These are phyloP conservation scores for Corymbia maculata DNA, from an alignment of 345 rosid species.

Conservation along the genomic window DNA sequence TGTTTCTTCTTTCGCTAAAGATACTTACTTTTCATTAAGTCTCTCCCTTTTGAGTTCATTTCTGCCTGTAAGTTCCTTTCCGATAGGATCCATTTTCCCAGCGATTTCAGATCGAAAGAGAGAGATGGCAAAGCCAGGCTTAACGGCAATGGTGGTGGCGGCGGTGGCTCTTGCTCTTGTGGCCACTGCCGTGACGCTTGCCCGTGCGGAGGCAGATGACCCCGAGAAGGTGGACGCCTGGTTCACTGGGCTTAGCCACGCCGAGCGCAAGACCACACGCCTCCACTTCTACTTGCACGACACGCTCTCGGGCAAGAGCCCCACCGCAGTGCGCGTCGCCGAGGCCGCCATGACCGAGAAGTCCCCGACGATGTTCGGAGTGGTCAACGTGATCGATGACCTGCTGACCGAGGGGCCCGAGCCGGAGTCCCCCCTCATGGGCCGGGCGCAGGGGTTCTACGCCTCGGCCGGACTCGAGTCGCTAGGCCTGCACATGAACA, in stretches of 20 bases:
- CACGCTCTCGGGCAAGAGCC: constrained; percentile 35
- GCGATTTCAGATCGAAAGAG: not conserved
- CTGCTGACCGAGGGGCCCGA: not conserved
- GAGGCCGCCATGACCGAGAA: constrained; percentile 5
- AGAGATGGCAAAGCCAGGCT: not conserved
- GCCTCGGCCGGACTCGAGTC: not conserved
- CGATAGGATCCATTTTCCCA: not conserved
- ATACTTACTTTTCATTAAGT: not conserved
- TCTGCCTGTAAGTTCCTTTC: not conserved
- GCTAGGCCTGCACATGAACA: not conserved
- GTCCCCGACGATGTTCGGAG: constrained; percentile 50
- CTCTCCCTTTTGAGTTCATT: not conserved
- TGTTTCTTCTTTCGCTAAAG: not conserved
- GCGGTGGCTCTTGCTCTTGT: not conserved
- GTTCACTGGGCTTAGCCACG: not conserved
- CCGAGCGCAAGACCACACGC: constrained; percentile 36
- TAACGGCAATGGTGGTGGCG: constrained; percentile 15
- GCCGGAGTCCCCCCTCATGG: constrained; percentile 11
- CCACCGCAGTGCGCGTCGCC: not conserved
- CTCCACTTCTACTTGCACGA: constrained; percentile 82
- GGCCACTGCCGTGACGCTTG: constrained; percentile 6
- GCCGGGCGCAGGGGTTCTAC: constrained; percentile 61
- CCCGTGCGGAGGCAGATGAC: not conserved
- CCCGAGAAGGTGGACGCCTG: not conserved
- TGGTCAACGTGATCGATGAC: not conserved